phyloP scores from a whole-genome alignment of 1,284 basidiomycete genomes.

The Cryptococcus depauperatus region DNA sequence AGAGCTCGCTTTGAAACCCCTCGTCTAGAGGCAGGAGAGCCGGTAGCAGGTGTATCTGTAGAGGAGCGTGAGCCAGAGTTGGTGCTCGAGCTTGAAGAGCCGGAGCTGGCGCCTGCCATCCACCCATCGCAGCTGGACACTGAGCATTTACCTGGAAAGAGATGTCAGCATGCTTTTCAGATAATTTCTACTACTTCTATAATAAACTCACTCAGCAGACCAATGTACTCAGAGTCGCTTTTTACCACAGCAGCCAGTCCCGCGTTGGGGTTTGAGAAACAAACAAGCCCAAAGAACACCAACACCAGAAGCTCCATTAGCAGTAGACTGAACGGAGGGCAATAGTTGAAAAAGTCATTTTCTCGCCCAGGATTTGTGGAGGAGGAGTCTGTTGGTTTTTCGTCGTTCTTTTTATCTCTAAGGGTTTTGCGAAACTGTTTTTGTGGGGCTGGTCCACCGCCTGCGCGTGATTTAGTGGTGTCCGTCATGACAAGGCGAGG shows the following conservation, averaged over 20 bases:
- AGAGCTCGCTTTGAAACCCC: not conserved
- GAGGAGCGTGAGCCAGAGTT: conserved; percentile 4
- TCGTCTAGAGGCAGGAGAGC: not conserved
- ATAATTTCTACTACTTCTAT: not conserved
- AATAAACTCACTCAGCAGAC: conserved; percentile 19
- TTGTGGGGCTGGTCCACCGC: too few relatives aligned
- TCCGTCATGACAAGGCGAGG: too few relatives aligned
- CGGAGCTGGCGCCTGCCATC: conserved; percentile 9
- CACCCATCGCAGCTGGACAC: conserved; percentile 12
- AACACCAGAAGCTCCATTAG: conserved; percentile 9
- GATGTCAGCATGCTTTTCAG: not conserved
- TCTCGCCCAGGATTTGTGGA: conserved; percentile 4
- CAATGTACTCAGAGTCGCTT: conserved; percentile 11
- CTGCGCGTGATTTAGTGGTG: too few relatives aligned
- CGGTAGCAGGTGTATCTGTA: not conserved
- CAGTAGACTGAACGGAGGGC: conserved; percentile 8
- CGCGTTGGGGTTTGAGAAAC: conserved; percentile 12
- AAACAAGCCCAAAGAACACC: conserved; percentile 11
- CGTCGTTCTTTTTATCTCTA: too few relatives aligned
- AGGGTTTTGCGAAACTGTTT: too few relatives aligned
- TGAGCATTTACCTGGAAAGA: not conserved
- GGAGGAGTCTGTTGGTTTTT: too few relatives aligned
- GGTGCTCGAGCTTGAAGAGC: not conserved
- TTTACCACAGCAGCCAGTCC: conserved; percentile 6
- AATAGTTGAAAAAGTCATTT: conserved; percentile 17